Base-by-base conservation (phyloP, 768 basidiomycete species). In the Boletus rufocinnamomeus region DNA sequence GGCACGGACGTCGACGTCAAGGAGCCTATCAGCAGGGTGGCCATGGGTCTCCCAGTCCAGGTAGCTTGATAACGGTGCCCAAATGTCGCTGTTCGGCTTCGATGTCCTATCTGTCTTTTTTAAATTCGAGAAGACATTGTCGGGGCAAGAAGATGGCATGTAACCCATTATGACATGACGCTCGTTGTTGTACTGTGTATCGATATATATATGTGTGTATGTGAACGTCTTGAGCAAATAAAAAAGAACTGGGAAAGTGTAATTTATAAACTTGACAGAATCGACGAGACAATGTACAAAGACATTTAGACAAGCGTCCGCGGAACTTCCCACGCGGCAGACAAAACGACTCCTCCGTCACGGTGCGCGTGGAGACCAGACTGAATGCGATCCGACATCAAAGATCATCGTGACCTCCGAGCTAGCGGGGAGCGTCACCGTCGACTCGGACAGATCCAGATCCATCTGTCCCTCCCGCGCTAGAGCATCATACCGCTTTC, bases 21-120 rank as follows among this genome's bases (percentile, higher is more conserved):
- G 23, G 67, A 60, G 23, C 63, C 68, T 6, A 59, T 75, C 3
- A 75, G 74, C 3, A 72, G 72, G 64, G 63, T 71, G 3, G 79
- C 79, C 50, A 82, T 82, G 81, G 80, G 80, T 21, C 69, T 81
- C 54, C 67, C 73, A 7, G 50, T 61, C 43, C 46, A 51, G 47
- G 67, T 57, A 3, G 47, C 48, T 25, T 64, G 51, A 69, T 41
- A 27, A 4, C 50, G 10, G 10, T 17, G 16, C 17, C 3, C 14
- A 13, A 13, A 32, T n/a, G 11, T 32, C n/a, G 17, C 19, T n/a
- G 28, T 30, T n/a, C 28, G 48, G n/a, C 32, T 49, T 32, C 1
- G 17, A 2, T 28, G 11, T 30, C 28, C 8, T 16, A 5, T 8
- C 2, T 32, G 17, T 53, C 16, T 23, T 8, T n/a, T 9, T n/a